Evolutionary conservation across 345 rosid genomes (phyloP), one percentile per base, ranked within the genome.

Genomic region (Salix brachista): DNA sequence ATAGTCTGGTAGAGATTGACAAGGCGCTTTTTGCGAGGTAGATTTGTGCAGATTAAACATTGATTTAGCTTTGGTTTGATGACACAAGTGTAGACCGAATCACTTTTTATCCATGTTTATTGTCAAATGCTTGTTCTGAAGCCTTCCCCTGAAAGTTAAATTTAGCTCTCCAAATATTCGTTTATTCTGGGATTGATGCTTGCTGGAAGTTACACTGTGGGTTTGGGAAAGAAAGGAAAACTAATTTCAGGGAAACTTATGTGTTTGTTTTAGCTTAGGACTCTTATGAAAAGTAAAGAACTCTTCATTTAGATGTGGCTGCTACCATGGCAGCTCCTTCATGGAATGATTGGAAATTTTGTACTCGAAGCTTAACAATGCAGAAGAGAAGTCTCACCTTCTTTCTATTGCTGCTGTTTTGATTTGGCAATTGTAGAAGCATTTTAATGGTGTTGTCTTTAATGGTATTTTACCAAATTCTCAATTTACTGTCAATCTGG

Each of bases 1-100:
- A 88, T 64, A 91, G 97, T 83, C 91, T 96, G 96, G 91, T 91
- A n/a, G 97, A 90, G 85, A 78, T 88, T 71, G 88, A 87, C 75
- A 88, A 80, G 82, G 85, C 2, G 1, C 54, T 17, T 17, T 48
- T 17, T 48, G 8, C 2, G 13, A 41, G 19, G 18, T 48, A 48
- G 54, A 48, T 48, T 17, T 17, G 54, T 48, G 54, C 21, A 48
- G 5, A 48, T 48, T 48, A 48, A 48, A 48, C 19, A 48, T 17
- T 48, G 54, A 48, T 16, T 17, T 48, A 5, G 54, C 21, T 48
- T 48, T 48, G 54, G 21, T 5, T 16, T 48, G 54, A 48, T 14
- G 54, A 2, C 54, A 4, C 17, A 5, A 6, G 21, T 48, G 7
- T 48, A 48, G 54, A 48, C 6, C 21, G 5, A 5, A 48, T 18